Evolutionary conservation across 345 rosid species (phyloP), one percentile per base, ranked within the genome.

Genomic region (Hibiscus syriacus): DNA sequence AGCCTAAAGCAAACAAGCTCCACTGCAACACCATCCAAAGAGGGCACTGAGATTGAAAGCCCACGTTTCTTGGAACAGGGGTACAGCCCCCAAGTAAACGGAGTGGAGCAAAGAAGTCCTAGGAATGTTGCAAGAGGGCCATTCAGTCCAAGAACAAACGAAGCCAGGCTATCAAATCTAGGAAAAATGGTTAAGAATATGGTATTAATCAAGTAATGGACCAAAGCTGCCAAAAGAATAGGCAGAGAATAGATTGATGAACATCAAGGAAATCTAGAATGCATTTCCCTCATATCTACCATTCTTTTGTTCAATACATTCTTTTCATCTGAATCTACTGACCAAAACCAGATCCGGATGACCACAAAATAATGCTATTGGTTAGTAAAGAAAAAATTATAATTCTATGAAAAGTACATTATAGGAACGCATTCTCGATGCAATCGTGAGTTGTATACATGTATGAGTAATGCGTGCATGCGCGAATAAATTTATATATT

Each of bases 51-150:
- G 22, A 49, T n/a, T 49, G 22, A 49, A 9, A 89, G 92, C 73
- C 90, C 96, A 2, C 72, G 85, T n/a, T 65, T 81, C 30, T 74
- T 85, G 1, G 95, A 90, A 19, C 83, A 76, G 78, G 85, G 73
- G 5, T 70, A 75, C 45, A 87, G 83, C 49, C 89, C 89, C 10
- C 84, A 91, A 50, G 73, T 82, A 10, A 81, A 81, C 72, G 46
- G 46, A 41, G 46, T 4, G 5, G 16, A 41, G 16, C 46, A 4
- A 41, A 41, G 46, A 41, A 41, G 46, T 41, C 46, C 65, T 5
- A 14, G 49, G 49, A 38, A 20, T 12, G 49, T 22, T 38, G 27
- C 19, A 61, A 22, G 65, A 61, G 65, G 49, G 4, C 17, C 49
- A 38, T 61, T 38, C 49, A 61, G 65, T 61, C 65, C 65, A 22